Base-by-base conservation (phyloP, 1,284 basidiomycete genomes). In the Ganoderma resinaceum region DNA sequence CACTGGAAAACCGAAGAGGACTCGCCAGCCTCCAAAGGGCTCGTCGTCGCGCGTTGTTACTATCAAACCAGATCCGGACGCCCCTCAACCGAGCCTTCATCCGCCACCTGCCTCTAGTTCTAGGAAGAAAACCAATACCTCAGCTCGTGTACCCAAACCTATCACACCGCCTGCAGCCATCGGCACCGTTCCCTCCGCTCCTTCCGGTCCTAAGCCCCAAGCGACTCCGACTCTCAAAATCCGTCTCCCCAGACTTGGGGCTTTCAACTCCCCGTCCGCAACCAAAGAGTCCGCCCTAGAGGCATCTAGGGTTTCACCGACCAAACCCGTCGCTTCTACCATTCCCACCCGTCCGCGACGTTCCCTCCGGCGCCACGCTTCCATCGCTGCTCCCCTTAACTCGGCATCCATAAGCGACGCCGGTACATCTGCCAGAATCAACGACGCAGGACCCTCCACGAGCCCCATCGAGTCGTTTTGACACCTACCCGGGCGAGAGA, bases 181-280 rank as follows among this genome's bases (percentile, higher is more conserved):
- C n/a, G 67, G 66, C 23, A 66, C 66, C 46, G 43, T 43, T 1
- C 20, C 57, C 42, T 16, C 68, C 23, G 20, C 72, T 14, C 35
- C 57, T 26, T 46, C 65, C 38, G 37, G 70, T 60, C 57, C 38
- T 64, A 65, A 65, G 49, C 18, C 69, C 14, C 66, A 73, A 14
- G 67, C 76, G 9, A 80, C 79, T 0, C 84, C 86, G 12, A 85
- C 85, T 5, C 81, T 89, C 64, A 89, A 89, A 77, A 89, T 89
- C 67, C 84, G 87, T 33, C 81, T 89, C 65, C 87, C 87, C 16
- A 82, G 86, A 26, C 78, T 87, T 62, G 84, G 71, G 29, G 72
- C 70, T 7, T 57, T 78, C 57, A 74, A 64, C 53, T 68, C 71
- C 18, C 70, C 70, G 12, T 55, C 73, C 14, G 62, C 73, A 23